Conservation (phyloP, 371 early-diverging fungal species). For the Mucor indicus region DNA sequence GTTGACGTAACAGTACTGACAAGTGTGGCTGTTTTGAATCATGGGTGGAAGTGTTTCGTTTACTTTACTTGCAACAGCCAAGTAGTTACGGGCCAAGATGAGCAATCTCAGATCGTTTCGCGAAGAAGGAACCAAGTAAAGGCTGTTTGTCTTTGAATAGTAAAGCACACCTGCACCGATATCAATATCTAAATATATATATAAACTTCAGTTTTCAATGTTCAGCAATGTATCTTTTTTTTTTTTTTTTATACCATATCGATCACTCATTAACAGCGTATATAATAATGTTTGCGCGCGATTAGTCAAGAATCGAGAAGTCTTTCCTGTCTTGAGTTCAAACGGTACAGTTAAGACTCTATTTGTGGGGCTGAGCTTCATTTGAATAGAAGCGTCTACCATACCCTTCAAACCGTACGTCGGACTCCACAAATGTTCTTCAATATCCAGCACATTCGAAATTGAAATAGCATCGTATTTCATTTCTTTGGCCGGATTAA, state of each 20-base stretch:
- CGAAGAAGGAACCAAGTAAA: constrained; percentile 58
- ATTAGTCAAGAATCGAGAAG: constrained; percentile 58
- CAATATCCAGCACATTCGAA: constrained; percentile 77
- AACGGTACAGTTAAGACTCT: constrained; percentile 65
- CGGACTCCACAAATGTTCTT: constrained; percentile 92
- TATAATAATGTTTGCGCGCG: constrained; percentile 87
- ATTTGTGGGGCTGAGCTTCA: constrained; percentile 28
- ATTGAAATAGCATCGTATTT: constrained; percentile 48
- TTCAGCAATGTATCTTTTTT: background rate
- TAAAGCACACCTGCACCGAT: constrained; percentile 72
- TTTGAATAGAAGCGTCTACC: constrained; percentile 77
- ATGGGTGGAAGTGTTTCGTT: constrained; percentile 63
- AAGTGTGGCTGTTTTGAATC: constrained; percentile 60
- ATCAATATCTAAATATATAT: constrained; percentile 45
- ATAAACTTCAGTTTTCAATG: background rate
- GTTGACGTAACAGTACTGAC: constrained; percentile 67
- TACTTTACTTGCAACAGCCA: constrained; percentile 54
- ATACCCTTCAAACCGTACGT: constrained; percentile 92
- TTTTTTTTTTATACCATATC: constrained; percentile 59
- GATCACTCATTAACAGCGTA: constrained; percentile 81
- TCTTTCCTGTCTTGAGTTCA: constrained; percentile 89
- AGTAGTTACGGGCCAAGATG: constrained; percentile 70
- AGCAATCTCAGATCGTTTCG: constrained; percentile 70
- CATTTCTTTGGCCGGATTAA: constrained; percentile 4
- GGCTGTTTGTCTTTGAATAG: constrained; percentile 67